Evolutionary conservation across 441 rosid species (phyloP), one percentile per base, ranked within the genome.

Genomic region (Erodium moschatum): DNA sequence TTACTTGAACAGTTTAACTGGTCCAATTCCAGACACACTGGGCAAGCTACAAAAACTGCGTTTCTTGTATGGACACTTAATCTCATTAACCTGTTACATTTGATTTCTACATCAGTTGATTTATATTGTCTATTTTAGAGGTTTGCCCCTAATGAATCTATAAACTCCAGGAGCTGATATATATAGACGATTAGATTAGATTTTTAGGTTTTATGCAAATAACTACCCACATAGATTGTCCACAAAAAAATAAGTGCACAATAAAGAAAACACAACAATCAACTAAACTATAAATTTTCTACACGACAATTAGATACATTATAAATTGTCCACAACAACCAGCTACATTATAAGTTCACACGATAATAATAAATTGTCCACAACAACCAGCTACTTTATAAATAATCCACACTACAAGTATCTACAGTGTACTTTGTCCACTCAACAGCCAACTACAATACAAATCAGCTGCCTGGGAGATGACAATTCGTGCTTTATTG

Each of bases 1-100:
- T 72, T 94, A 94, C 88, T 73, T 94, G 85, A 94, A 94, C 81
- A 79, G 83, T 78, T 86, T 94, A 75, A 82, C 79, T 62, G 99
- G 99, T 69, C 89, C 90, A 69, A 89, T 94, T 64, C 97, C 99
- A 13, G 92, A 81, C 69, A 70, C 96, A 33, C 80, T 91, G 74
- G 92, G 97, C 67, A 86, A 82, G 81, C 85, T 91, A 52, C 74
- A 88, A 50, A 94, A 87, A 76, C 80, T 94, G 77, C 85, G 99
- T 27, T 94, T 94, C 79, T 88, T 94, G 97, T 94, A 58, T 58
- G 64, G 6, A 58, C 64, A 20, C 64, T 58, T 58, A 27, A 58
- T 58, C 64, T 52, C 20, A 21, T 20, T 58, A 58, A 58, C n/a
- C 64, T 58, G 13, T 56, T 56, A 6, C 19, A 56, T 56, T 56